These are phyloP conservation scores for Podaxis sp. DNA, from an alignment of 768 basidiomycete species.

Conservation along the genomic window DNA sequence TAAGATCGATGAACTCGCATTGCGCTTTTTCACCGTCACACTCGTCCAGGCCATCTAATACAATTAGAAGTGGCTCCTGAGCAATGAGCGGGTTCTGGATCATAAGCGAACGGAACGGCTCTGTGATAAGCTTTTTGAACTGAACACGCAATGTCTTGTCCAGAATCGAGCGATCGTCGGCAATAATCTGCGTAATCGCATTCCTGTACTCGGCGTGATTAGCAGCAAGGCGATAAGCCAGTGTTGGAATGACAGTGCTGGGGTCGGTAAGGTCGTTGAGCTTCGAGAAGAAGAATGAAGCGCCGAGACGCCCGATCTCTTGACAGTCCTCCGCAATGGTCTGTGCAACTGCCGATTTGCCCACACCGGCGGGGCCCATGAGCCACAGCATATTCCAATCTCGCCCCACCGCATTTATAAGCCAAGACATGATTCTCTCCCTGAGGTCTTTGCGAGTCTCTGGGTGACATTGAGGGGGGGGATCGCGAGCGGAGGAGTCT, in stretches of 20 bases:
- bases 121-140: conserved; percentile 1
- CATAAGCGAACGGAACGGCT: not conserved
- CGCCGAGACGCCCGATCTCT: not conserved
- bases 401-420: not conserved
- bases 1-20: not conserved
- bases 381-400: conserved; percentile 9
- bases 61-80: not conserved
- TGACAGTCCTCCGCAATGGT: conserved; percentile 7
- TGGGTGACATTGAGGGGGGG: conserved; percentile 1
- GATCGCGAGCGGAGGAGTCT: not conserved
- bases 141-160: conserved; percentile 5
- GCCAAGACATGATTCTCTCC: not conserved
- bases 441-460: not conserved
- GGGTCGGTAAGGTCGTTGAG: not conserved
- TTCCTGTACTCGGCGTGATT: not conserved
- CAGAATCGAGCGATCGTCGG: not conserved
- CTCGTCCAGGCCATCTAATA: conserved; percentile 15
- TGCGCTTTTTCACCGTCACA: not conserved
- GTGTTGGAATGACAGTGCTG: not conserved
- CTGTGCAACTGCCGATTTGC: conserved; percentile 14
- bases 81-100: no score
- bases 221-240: conserved; percentile 10
- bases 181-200: not conserved
- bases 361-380: conserved; percentile 8
- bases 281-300: conserved; percentile 11